Base-by-base conservation (phyloP, 2,329 filamentous ascomycete species). In the Aurifilum marmelostoma region DNA sequence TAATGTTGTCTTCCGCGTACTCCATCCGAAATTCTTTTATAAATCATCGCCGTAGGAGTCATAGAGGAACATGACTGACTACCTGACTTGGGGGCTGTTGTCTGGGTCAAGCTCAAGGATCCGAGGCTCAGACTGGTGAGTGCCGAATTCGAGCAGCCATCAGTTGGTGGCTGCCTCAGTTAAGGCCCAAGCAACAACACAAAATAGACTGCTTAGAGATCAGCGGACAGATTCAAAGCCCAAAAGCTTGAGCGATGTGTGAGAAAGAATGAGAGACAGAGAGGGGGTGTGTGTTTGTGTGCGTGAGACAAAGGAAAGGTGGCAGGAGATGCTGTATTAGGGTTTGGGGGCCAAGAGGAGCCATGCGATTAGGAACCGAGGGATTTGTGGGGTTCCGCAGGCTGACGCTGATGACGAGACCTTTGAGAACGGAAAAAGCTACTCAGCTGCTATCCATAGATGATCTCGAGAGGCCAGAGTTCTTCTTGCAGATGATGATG, bases 301-400 rank as follows among this genome's bases (percentile, higher is more conserved):
- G n/a, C n/a, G n/a, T n/a, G n/a, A n/a, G n/a, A n/a, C n/a, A n/a
- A 32, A 16, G 54, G 34, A 34, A 34, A 52, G 52, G 41, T 43
- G 32, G 32, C 27, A 61, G 34, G 24, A 32, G 61, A 63, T 16
- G 41, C 18, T 32, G 24, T 18, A 34, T 50, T 11, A 63, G 41
- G 34, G 14, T 4, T 61, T 64, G 69, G 69, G 67, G 69, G 67
- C 69, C 65, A 66, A 63, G 54, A 59, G 41, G 60, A 67, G 65
- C 47, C 61, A 62, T 14, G 41, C 52, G 66, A 65, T 60, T 37
- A 69, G 69, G 65, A 71, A 60, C 65, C 37, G 67, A 60, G 56
- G 59, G 32, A 41, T n/a, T 43, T 63, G 60, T 69, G 69, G 65
- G 52, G 61, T 65, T 67, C 56, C 69, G 67, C 61, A 61, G 60